Conservation (phyloP, 805 yeast genomes). For the Lachancea fermentati region DNA sequence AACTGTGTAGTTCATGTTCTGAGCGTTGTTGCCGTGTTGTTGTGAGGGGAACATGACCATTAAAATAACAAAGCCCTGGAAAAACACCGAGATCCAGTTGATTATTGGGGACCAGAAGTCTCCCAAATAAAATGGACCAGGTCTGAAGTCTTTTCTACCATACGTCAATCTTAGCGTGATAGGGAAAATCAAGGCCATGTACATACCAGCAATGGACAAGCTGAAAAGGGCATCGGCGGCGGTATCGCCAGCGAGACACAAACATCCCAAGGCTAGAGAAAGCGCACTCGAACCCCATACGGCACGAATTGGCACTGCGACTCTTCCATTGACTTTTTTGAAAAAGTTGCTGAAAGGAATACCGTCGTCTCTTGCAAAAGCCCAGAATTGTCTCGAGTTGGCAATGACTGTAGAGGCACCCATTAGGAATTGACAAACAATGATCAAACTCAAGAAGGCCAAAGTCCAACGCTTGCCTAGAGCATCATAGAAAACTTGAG, state of each 20-base stretch:
- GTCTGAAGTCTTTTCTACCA: slow-evolving; percentile 44
- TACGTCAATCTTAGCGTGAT: slow-evolving; percentile 34
- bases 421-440: slow-evolving; percentile 60
- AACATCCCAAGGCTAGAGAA: slow-evolving; percentile 34
- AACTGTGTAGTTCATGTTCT: slow-evolving; percentile 63
- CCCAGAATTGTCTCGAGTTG: slow-evolving; percentile 61
- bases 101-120: slow-evolving; percentile 39
- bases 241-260: slow-evolving; percentile 37
- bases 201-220: slow-evolving; percentile 36
- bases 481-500: slow-evolving; percentile 57
- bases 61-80: slow-evolving; percentile 47
- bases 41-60: slow-evolving; percentile 56
- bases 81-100: slow-evolving; percentile 42
- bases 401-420: slow-evolving; percentile 19
- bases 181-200: slow-evolving; percentile 37
- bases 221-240: slow-evolving; percentile 42
- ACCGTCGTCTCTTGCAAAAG: slow-evolving; percentile 71
- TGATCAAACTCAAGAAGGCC: slow-evolving; percentile 54
- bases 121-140: slow-evolving; percentile 64
- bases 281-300: slow-evolving; percentile 37
- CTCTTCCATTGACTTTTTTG: slow-evolving; percentile 47
- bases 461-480: slow-evolving; percentile 62
- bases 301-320: slow-evolving; percentile 60
- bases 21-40: slow-evolving; percentile 21
- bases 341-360: slow-evolving; percentile 53